Evolutionary conservation across 2,329 filamentous ascomycete species (phyloP).

Genomic region (Dactylellina haptotyla): DNA sequence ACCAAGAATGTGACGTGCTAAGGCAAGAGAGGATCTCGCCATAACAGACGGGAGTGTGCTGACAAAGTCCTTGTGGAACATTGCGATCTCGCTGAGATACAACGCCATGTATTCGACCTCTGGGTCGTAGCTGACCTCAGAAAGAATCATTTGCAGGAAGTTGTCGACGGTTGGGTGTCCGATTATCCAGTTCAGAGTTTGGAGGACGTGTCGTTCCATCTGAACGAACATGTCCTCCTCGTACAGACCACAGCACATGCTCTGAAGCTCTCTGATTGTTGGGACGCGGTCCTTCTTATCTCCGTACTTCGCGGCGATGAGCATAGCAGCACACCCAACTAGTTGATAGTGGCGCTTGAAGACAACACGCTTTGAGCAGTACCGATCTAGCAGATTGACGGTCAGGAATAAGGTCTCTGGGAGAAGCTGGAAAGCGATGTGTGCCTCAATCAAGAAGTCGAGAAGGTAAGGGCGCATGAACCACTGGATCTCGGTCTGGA

Average conservation of each 20-base stretch:
- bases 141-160: slow-evolving; percentile 86
- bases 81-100: slow-evolving; percentile 92
- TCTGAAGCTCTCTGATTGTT: slow-evolving; percentile 94
- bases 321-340: slow-evolving; percentile 91
- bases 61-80: slow-evolving; percentile 97
- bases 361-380: slow-evolving; percentile 96
- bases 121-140: slow-evolving; percentile 77
- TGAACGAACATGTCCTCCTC: slow-evolving; percentile 99
- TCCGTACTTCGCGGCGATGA: slow-evolving; percentile 98
- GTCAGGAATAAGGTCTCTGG: slow-evolving; percentile 96
- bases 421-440: slow-evolving; percentile 90
- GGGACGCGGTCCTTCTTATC: slow-evolving; percentile 99
- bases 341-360: slow-evolving; percentile 99
- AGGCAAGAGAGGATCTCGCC: slow-evolving; percentile 84
- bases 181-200: slow-evolving; percentile 95
- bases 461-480: slow-evolving; percentile 98
- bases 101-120: slow-evolving; percentile 94
- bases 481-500: slow-evolving; percentile 99
- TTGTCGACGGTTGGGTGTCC: slow-evolving; percentile 95
- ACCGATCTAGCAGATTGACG: slow-evolving; percentile 94
- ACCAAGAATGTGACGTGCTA: slow-evolving; percentile 85
- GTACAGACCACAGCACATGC: slow-evolving; percentile 98
- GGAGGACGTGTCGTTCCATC: slow-evolving; percentile 99
- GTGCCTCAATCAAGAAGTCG: slow-evolving; percentile 97
- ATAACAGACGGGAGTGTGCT: slow-evolving; percentile 90